Evolutionary conservation across 1,284 basidiomycete genomes (phyloP), one percentile per base, ranked within the genome.

Genomic region (Thelephora terrestris): DNA sequence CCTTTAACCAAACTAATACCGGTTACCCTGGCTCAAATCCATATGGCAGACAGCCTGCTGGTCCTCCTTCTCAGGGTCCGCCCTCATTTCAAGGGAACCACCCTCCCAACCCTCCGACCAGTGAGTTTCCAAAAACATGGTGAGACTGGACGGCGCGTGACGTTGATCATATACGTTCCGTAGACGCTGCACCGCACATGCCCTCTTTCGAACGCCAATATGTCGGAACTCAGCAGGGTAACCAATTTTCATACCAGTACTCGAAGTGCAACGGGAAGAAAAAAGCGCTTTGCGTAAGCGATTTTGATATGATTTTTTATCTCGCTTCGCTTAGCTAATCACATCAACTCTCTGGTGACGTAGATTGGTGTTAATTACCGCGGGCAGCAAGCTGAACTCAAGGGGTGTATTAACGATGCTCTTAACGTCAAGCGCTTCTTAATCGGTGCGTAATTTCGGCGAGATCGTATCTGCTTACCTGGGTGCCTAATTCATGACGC

Each of bases 371-470:
- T 93, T 61, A 93, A 94, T 68, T 95, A 94, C 62, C 58, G 78
- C 48, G 79, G 84, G 4, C 76, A 80, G 52, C 60, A 64, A 2
- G 73, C 69, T 7, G 78, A 81, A 58, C 67, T 95, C 34, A 67
- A 70, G 20, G 91, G 92, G 2, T 95, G 92, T 57, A 89, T 93
- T 64, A 93, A 95, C 62, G 92, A 96, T 57, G 91, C 80, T 0
- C 67, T 73, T 42, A 92, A 92, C 60, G 77, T 95, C 48, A 70
- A 79, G 56, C 61, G 69, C 6, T 94, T 94, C 69, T 67, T 94
- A 25, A 72, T 71, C 52, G 64, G 85, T 89, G 58, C 55, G 76
- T 60, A 36, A 25, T 10, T 21, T 10, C 42, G 44, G 37, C 10
- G 7, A 20, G 34, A 37, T 29, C 38, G 32, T 16, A 46, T 39